Evolutionary conservation across 768 basidiomycete species (phyloP).

Genomic region (Pisolithus sp.): DNA sequence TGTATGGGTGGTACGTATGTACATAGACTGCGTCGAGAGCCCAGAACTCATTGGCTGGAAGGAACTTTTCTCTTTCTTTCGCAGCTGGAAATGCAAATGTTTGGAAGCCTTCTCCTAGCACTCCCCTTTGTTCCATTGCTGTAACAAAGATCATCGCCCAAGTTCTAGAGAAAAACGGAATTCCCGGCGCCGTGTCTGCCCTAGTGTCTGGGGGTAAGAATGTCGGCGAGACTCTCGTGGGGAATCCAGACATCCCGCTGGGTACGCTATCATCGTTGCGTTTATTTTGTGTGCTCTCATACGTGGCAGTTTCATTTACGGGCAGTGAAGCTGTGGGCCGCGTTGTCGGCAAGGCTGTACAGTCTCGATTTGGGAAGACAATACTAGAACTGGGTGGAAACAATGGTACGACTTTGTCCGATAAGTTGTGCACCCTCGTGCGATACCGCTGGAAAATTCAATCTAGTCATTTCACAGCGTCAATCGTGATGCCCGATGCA

Average conservation of each 20-base stretch:
- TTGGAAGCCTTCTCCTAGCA: slow-evolving; percentile 92
- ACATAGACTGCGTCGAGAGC: background rate
- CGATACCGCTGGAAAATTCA: slow-evolving; percentile 11
- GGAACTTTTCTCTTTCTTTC: slow-evolving; percentile 87
- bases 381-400: slow-evolving; percentile 93
- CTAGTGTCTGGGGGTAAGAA: slow-evolving; percentile 81
- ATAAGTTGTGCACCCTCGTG: slow-evolving; percentile 7
- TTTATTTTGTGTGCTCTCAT: slow-evolving; percentile 3
- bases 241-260: slow-evolving; percentile 69
- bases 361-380: slow-evolving; percentile 82
- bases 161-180: slow-evolving; percentile 75
- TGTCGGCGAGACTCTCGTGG: slow-evolving; percentile 72
- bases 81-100: slow-evolving; percentile 89
- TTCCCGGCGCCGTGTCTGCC: slow-evolving; percentile 79
- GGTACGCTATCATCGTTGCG: slow-evolving; percentile 35
- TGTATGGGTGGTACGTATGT: slow-evolving; percentile 72
- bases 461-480: slow-evolving; percentile 44
- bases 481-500: slow-evolving; percentile 90
- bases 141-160: slow-evolving; percentile 76
- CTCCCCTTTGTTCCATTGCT: slow-evolving; percentile 86
- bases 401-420: slow-evolving; percentile 55
- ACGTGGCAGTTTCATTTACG: slow-evolving; percentile 78
- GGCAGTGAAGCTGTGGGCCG: slow-evolving; percentile 87
- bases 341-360: slow-evolving; percentile 82
- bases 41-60: slow-evolving; percentile 25